Base-by-base conservation (phyloP, 192 early-diverging fungal genomes). In the Rhizophagus sp. region DNA sequence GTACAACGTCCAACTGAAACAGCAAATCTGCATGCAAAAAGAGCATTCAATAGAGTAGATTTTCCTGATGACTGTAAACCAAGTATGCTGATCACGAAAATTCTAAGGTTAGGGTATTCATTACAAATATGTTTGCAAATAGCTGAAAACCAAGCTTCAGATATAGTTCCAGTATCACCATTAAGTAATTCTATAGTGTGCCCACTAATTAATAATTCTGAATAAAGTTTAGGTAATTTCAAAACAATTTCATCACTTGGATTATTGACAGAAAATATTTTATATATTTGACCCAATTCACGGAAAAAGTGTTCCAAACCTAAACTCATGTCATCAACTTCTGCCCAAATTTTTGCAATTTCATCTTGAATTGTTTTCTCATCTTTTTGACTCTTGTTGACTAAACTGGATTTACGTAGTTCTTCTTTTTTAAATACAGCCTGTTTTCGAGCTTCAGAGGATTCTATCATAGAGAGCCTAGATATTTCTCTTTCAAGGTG, bases 31-130 rank as follows among this genome's bases (percentile, higher is more conserved):
- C 76, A 78, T 25, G 76, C 76, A 36, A 78, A 78, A 24, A 78
- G 76, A 41, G 76, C 76, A 34, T 78, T 78, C 63, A 78, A 67
- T 1, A 78, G 62, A 63, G 76, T 78, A 2, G 76, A 78, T 24
- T 78, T 78, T 67, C 76, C 76, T 17, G 76, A 68, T 66, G 76
- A 78, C 19, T 78, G 76, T n/a, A 78, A 34, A 8, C 76, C 76
- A 30, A 78, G 76, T 67, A 78, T 78, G 17, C 25, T 69, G 64
- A 78, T 47, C 36, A 78, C 64, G 17, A 78, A 78, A 27, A 78
- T 30, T 68, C 63, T 22, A 12, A 78, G 76, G 8, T 70, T 78
- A 47, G 76, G 63, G 33, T 17, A 78, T 36, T 27, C 12, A 6
- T 34, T 64, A 67, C 63, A 69, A 30, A 78, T 27, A 13, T 70